Percentiles rank a stretch among this genome's conserved stretches.
Conservation (phyloP, 768 basidiomycete species). For the Favolaschia claudopus region DNA sequence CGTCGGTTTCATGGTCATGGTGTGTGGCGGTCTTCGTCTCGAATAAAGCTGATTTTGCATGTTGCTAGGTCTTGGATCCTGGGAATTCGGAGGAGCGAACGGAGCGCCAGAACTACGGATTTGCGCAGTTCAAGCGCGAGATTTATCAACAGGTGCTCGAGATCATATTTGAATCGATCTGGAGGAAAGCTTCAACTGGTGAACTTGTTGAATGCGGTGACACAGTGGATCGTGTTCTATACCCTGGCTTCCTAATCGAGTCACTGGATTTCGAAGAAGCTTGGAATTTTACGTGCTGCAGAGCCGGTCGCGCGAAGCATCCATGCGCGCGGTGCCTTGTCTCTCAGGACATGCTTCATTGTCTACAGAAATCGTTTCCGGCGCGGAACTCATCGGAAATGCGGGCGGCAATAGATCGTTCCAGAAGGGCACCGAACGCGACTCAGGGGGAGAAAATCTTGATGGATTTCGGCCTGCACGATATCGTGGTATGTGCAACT, state of each 20-base stretch:
- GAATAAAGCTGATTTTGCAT: conserved; percentile 20
- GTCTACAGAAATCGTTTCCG: not conserved
- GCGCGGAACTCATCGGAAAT: not conserved
- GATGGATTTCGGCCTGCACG: not conserved
- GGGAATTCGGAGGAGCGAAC: conserved; percentile 25
- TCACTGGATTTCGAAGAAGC: conserved; percentile 41
- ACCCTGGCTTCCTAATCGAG: conserved; percentile 37
- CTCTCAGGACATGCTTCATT: not conserved
- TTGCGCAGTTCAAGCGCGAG: conserved; percentile 37
- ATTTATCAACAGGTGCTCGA: conserved; percentile 38
- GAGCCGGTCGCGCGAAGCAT: conserved; percentile 30
- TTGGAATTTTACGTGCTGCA: conserved; percentile 24
- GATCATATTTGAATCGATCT: conserved; percentile 29
- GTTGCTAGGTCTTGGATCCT: conserved; percentile 27
- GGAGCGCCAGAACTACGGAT: conserved; percentile 27
- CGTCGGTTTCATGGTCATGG: conserved; percentile 38
- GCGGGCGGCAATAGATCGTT: not conserved
- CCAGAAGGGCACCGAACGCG: not conserved
- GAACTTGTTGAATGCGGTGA: conserved; percentile 34
- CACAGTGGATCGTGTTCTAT: conserved; percentile 24
- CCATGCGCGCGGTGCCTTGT: conserved; percentile 41
- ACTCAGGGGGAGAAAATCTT: not conserved
- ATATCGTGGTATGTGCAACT: not conserved
- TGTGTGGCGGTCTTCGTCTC: conserved; percentile 9
- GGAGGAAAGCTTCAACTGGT: conserved; percentile 27